phyloP scores from a whole-genome alignment of 495 filamentous ascomycete species.

The Corynascus novoguineensis region DNA sequence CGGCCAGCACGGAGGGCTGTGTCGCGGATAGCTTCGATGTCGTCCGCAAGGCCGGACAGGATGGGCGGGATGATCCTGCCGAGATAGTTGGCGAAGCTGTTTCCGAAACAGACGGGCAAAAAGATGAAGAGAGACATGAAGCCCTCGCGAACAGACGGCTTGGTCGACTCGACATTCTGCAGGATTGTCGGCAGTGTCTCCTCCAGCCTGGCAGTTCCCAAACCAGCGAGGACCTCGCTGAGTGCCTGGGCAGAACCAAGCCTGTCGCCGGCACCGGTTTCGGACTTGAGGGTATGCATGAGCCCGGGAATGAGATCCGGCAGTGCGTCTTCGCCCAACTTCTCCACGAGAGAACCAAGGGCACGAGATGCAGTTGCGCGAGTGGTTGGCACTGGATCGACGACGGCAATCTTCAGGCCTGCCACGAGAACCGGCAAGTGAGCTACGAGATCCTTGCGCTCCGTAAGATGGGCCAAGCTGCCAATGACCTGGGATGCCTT shows the following conservation, averaged over 20 bases:
- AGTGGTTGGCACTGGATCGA: constrained; percentile 96
- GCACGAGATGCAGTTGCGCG: constrained; percentile 94
- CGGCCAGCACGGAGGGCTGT: constrained; percentile 89
- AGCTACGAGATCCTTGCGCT: constrained; percentile 84
- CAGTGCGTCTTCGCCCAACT: constrained; percentile 92
- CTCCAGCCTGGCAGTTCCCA: constrained; percentile 86
- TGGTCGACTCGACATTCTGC: constrained; percentile 90
- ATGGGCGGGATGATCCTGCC: constrained; percentile 95
- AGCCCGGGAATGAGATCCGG: constrained; percentile 96
- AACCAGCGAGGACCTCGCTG: constrained; percentile 89
- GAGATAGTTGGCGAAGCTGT: constrained; percentile 95
- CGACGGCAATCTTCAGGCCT: constrained; percentile 78
- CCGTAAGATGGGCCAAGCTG: constrained; percentile 92
- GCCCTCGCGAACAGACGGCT: constrained; percentile 85
- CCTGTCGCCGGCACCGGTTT: constrained; percentile 90
- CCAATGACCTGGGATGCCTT: constrained; percentile 97
- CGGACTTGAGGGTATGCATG: constrained; percentile 95
- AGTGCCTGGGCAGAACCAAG: constrained; percentile 95
- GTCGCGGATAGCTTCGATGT: constrained; percentile 90
- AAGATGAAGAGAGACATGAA: constrained; percentile 99
- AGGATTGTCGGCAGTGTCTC: constrained; percentile 95
- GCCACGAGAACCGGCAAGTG: constrained; percentile 91
- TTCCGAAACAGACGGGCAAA: constrained; percentile 96
- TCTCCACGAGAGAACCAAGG: constrained; percentile 89
- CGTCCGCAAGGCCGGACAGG: constrained; percentile 87